A percentile compares a stretch with the other conserved stretches of the same genome.
Conservation (phyloP, 2,329 filamentous ascomycete species). For the Penicillium hesseltinei region DNA sequence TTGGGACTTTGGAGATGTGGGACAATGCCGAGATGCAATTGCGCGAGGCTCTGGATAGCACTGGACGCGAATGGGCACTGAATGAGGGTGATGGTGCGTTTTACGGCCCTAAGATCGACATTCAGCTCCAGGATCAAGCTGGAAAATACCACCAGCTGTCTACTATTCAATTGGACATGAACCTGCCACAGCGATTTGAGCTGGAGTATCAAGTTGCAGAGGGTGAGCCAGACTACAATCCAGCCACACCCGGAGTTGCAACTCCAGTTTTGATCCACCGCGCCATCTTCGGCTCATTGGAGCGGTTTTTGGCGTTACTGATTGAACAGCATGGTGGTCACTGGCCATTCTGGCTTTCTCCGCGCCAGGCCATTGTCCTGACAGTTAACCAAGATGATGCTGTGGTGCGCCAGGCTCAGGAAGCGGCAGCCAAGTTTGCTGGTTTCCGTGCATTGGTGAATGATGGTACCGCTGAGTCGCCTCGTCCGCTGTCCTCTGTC, state of each 20-base stretch:
- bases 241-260: conserved; percentile 55
- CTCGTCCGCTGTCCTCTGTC: conserved; percentile 45
- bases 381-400: conserved; percentile 61
- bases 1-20: conserved; percentile 71
- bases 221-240: conserved; percentile 42
- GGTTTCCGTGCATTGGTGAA: conserved; percentile 35
- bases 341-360: conserved; percentile 88
- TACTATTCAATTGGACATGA: conserved; percentile 86
- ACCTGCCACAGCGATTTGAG: conserved; percentile 77
- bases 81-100: conserved; percentile 85
- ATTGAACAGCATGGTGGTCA: conserved; percentile 78
- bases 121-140: conserved; percentile 73
- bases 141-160: conserved; percentile 87
- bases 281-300: conserved; percentile 78
- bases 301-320: conserved; percentile 78
- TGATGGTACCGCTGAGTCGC: conserved; percentile 26
- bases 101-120: conserved; percentile 89
- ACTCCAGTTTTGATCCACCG: conserved; percentile 79
- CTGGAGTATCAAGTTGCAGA: conserved; percentile 65
- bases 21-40: conserved; percentile 66
- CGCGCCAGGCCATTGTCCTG: conserved; percentile 71
- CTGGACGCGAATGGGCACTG: conserved; percentile 67
- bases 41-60: conserved; percentile 60
- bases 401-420: conserved; percentile 48
- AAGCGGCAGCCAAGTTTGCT: conserved; percentile 53